These are phyloP conservation scores for Coccomyxa sp. DNA, from an alignment of 139 green algal genomes.

Conservation along the genomic window DNA sequence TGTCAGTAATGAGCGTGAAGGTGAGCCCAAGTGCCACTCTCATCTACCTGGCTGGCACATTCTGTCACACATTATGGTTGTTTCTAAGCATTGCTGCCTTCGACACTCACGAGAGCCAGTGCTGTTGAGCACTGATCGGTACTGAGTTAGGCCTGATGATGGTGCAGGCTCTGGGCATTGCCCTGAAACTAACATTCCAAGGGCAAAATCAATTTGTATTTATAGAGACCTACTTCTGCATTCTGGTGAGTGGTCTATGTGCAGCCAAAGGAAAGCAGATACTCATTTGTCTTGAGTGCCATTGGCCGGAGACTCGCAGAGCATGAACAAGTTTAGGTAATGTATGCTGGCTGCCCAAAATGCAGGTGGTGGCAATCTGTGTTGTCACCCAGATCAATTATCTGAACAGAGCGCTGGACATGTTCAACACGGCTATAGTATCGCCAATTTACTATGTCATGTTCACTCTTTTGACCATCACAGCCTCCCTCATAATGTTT, in stretches of 20 bases:
- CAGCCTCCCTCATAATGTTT: slow-evolving; percentile 73
- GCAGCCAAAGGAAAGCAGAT: not conserved
- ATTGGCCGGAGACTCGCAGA: too few species aligned
- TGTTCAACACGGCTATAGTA: slow-evolving; percentile 98
- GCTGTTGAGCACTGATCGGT: not conserved
- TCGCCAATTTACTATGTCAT: slow-evolving; percentile 98
- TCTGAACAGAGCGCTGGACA: slow-evolving; percentile 94
- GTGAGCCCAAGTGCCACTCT: slow-evolving; percentile 15
- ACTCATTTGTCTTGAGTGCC: not conserved
- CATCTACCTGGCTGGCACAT: not conserved
- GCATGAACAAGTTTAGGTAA: too few species aligned
- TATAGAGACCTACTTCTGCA: slow-evolving; percentile 66
- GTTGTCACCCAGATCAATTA: slow-evolving; percentile 97
- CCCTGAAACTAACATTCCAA: slow-evolving; percentile 91
- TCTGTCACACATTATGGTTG: not conserved
- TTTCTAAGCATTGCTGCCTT: not conserved
- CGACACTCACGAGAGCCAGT: not conserved
- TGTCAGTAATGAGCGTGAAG: slow-evolving; percentile 96
- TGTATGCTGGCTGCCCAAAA: not conserved
- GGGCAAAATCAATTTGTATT: slow-evolving; percentile 88
- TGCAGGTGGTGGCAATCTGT: slow-evolving; percentile 71
- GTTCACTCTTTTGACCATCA: slow-evolving; percentile 92
- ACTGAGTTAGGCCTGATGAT: not conserved
- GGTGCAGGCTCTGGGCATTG: slow-evolving; percentile 85
- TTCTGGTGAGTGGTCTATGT: slow-evolving; percentile 34